Evolutionary conservation across 805 yeast species (phyloP).

Genomic region (Metschnikowia cubensis): DNA sequence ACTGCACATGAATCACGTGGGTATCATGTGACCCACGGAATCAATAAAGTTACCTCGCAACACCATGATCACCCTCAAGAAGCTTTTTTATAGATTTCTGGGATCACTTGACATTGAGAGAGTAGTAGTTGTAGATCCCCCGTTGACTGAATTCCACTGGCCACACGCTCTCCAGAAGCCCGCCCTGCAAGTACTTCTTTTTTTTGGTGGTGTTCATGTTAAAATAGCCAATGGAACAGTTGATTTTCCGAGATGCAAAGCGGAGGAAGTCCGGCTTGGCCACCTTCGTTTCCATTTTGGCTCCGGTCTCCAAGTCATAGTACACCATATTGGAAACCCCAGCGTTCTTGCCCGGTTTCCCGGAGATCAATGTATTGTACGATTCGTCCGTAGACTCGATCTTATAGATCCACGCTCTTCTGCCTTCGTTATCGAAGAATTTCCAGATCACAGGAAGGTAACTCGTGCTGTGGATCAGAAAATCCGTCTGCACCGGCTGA

Average conservation of each 20-base stretch:
- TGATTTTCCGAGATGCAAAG: slow-evolving; percentile 51
- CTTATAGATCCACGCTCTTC: slow-evolving; percentile 78
- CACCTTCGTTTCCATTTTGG: slow-evolving; percentile 47
- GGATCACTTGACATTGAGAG: slow-evolving; percentile 38
- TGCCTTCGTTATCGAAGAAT: slow-evolving; percentile 58
- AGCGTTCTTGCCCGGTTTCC: slow-evolving; percentile 9
- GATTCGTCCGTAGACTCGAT: slow-evolving; percentile 30
- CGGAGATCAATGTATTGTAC: slow-evolving; percentile 23
- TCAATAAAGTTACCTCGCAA: no score
- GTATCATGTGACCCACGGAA: not conserved
- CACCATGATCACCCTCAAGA: no score
- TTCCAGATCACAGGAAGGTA: slow-evolving; percentile 43
- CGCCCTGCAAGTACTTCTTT: slow-evolving; percentile 28
- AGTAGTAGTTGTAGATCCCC: slow-evolving; percentile 57
- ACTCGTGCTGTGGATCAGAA: slow-evolving; percentile 21
- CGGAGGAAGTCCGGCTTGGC: slow-evolving; percentile 48
- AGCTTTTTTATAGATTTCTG: no score
- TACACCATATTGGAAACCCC: slow-evolving; percentile 41
- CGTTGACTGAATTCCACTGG: slow-evolving; percentile 50
- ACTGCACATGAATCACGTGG: not conserved
- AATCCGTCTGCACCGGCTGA: slow-evolving; percentile 28
- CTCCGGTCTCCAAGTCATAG: slow-evolving; percentile 63
- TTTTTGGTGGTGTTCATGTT: slow-evolving; percentile 33
- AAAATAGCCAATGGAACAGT: slow-evolving; percentile 51
- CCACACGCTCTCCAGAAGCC: slow-evolving; percentile 39